Base-by-base conservation (phyloP, 495 filamentous ascomycete species). In the Xylaria sp. region DNA sequence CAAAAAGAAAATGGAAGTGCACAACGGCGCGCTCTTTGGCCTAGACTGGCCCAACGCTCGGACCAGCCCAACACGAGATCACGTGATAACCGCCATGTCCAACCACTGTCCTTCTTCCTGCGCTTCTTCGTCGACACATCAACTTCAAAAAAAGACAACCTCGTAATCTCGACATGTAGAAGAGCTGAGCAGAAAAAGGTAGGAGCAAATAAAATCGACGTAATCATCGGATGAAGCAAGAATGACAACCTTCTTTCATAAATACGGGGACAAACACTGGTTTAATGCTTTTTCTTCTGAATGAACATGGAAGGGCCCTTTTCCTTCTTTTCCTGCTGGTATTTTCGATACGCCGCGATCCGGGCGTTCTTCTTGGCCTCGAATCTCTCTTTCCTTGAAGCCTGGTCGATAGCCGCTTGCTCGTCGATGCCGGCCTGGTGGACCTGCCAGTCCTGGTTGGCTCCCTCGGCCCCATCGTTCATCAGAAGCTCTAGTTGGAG, bases 21-120 rank as follows among this genome's bases (percentile, higher is more conserved):
- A 41, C 52, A 59, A 61, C 67, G 67, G 53, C 67, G 67, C 41
- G 67, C 67, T 35, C 57, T 67, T 67, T 35, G 59, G 59, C 7
- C 37, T 48, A 48, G 61, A 41, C 62, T 29, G 62, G 29, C n/a
- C 24, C 48, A 44, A 55, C 59, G 68, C 68, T 70, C 68, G 59
- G 59, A 63, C 59, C 68, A 70, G 35, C 14, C 21, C 35, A 53
- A 70, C 68, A 70, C 68, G 68, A 63, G 58, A 50, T 62, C 68
- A 70, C 59, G 68, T 70, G 68, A 63, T 31, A 31, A 2, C 9
- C 11, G n/a, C n/a, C n/a, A n/a, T n/a, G n/a, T n/a, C n/a, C n/a
- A n/a, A n/a, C n/a, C n/a, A n/a, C n/a, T n/a, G n/a, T n/a, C n/a
- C n/a, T n/a, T n/a, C n/a, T n/a, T n/a, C n/a, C n/a, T n/a, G n/a